Percentiles rank a stretch among this genome's conserved stretches.
These are phyloP conservation scores for Plasmodium vinckei DNA, from an alignment of 169 alveolate genomes.

Conservation along the genomic window DNA sequence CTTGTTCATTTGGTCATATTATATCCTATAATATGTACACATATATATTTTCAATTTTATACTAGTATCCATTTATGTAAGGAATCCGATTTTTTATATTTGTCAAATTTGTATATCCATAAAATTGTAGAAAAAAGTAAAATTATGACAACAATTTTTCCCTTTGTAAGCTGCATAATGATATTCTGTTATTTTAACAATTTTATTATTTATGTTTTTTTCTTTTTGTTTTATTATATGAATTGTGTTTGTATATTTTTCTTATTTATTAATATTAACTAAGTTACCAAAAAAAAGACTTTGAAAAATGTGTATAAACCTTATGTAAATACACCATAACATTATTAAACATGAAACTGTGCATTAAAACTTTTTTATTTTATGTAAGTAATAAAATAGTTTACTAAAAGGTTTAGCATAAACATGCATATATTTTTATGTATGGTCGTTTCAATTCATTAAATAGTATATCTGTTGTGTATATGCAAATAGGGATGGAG, in stretches of 20 bases:
- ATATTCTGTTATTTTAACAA: background rate
- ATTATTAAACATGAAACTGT: background rate
- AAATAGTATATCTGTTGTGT: background rate
- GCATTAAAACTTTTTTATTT: slow-evolving; percentile 6
- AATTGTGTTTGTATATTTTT: background rate
- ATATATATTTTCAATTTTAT: slow-evolving; percentile 14
- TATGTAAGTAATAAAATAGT: too few relatives aligned
- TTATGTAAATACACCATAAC: slow-evolving; percentile 43
- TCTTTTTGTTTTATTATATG: background rate
- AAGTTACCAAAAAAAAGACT: background rate
- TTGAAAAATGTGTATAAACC: slow-evolving; percentile 4
- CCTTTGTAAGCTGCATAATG: slow-evolving; percentile 58
- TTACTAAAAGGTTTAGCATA: too few relatives aligned
- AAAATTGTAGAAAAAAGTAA: slow-evolving; percentile 40
- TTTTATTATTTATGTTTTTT: background rate
- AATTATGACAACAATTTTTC: slow-evolving; percentile 42
- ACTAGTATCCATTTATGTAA: slow-evolving; percentile 67
- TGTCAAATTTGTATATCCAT: slow-evolving; percentile 66
- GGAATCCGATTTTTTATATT: slow-evolving; percentile 62
- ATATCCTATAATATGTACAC: too few relatives aligned
- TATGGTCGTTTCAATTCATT: background rate
- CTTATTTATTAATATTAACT: too few relatives aligned
- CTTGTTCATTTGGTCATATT: too few relatives aligned
- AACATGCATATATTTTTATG: too few relatives aligned
- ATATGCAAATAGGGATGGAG: too few relatives aligned